Base-by-base conservation (phyloP, 2,329 filamentous ascomycete species). In the Chalaropsis ovoidea region DNA sequence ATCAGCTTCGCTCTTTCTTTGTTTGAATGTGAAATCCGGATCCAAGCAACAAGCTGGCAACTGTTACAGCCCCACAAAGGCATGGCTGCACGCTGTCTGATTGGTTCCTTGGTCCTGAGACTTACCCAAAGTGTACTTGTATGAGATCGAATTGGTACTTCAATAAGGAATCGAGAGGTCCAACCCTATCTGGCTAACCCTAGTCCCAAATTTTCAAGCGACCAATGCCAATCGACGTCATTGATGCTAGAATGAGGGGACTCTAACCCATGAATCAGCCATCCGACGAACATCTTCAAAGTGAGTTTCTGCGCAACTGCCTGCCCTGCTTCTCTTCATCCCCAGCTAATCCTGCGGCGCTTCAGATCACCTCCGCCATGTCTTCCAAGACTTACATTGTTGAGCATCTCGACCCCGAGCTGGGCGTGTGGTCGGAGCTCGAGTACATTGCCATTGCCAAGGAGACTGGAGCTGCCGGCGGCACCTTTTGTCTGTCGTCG, bases 381-480 rank as follows among this genome's bases (percentile, higher is more conserved):
- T 27, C 63, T 35, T 61, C 67, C 61, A 67, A 80, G 76, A 92
- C 86, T 54, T 96, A 94, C 77, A 89, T 97, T 72, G 92, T 97
- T 71, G 93, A 97, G 79, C 93, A 99, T 76, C 86, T 99, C 69
- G 94, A 99, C 77, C 87, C 89, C 49, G 94, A 99, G 76, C 82
- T 99, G 39, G 94, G 95, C 42, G 83, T 85, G 49, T 99, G 94
- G 94, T 97, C 94, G 27, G 86, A 90, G 69, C 83, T 97, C 64
- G 94, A 99, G 78, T 99, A 99, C 78, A 79, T 85, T 65, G 84
- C 88, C 72, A 96, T 99, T 74, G 90, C 90, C 63, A 79, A 82
- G 68, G 94, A 99, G 79, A 90, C 88, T 63, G 78, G 84, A 69
- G 81, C 81, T 27, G 77, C 83, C 2, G 82, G 83, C 42, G 83